A percentile compares a stretch with the other conserved stretches of the same genome.
phyloP scores from a whole-genome alignment of 2,329 filamentous ascomycete species.

The Colletotrichum sp. region DNA sequence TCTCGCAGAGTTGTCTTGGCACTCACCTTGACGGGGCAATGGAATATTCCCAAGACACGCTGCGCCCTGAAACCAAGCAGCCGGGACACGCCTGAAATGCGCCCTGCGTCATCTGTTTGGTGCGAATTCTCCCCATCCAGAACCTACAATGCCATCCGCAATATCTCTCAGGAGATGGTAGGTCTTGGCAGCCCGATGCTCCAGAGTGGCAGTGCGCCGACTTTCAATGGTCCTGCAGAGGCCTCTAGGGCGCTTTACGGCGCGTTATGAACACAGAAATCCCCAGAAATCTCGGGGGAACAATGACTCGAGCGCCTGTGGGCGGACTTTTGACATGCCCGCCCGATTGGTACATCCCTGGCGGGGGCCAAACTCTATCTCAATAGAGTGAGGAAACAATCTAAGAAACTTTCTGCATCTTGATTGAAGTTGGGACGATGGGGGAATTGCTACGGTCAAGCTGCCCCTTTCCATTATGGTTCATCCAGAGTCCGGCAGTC shows the following conservation, averaged over 20 bases:
- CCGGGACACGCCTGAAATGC: not conserved
- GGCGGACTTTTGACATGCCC: not conserved
- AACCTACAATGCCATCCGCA: not conserved
- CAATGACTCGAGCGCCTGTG: not conserved
- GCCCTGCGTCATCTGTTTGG: not conserved
- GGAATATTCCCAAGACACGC: not conserved
- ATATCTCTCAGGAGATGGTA: not conserved
- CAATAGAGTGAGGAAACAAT: not conserved
- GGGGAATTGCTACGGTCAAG: not conserved
- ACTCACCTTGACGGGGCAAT: not conserved
- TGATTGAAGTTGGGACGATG: not conserved
- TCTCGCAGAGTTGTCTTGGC: not conserved
- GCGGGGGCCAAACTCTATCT: not conserved
- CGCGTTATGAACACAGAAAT: not conserved
- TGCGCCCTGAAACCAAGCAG: not conserved
- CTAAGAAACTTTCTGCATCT: constrained; percentile 2
- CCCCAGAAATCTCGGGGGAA: not conserved
- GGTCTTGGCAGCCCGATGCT: not conserved
- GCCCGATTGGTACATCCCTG: not conserved
- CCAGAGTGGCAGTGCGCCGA: constrained; percentile 1
- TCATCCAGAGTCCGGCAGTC: constrained; percentile 1
- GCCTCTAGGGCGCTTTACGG: not conserved
- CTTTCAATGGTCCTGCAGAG: not conserved
- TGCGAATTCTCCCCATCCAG: not conserved
- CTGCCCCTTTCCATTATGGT: not conserved